Conservation (phyloP, 495 filamentous ascomycete species). For the Parathielavia hyrcaniae region DNA sequence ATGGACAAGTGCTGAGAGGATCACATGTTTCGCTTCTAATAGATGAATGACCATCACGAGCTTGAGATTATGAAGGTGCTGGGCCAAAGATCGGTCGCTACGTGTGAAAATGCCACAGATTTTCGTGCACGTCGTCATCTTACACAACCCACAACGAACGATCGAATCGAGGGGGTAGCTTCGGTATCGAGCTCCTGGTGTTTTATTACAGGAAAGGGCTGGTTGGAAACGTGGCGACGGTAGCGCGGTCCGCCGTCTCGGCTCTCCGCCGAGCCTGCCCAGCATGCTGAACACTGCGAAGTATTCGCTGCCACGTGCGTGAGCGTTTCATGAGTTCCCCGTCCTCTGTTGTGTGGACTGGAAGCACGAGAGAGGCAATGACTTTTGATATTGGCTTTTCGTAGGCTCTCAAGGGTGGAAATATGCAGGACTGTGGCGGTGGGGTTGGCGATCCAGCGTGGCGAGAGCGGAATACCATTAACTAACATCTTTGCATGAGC, state of each 20-base stretch:
- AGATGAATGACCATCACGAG: too few species aligned
- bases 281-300: background rate
- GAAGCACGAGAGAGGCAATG: background rate
- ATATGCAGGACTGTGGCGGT: constrained; percentile 11
- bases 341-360: background rate
- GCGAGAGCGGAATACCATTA: constrained; percentile 2
- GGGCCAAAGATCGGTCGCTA: too few species aligned
- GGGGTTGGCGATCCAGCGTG: constrained; percentile 1
- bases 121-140: too few species aligned
- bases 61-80: too few species aligned
- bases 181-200: background rate
- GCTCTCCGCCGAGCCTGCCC: background rate
- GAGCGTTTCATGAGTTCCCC: background rate
- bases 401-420: background rate
- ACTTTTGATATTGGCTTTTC: background rate
- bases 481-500: background rate
- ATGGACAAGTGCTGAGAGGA: too few species aligned
- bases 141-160: too few species aligned
- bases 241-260: background rate
- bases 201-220: background rate
- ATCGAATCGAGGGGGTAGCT: background rate
- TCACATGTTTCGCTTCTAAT: too few species aligned
- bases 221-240: background rate
- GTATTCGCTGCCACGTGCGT: background rate
- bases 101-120: too few species aligned